A percentile compares a stretch with the other conserved stretches of the same genome.
Evolutionary conservation across 2,329 filamentous ascomycete genomes (phyloP).

Genomic region (Metarhizium anisopliae): DNA sequence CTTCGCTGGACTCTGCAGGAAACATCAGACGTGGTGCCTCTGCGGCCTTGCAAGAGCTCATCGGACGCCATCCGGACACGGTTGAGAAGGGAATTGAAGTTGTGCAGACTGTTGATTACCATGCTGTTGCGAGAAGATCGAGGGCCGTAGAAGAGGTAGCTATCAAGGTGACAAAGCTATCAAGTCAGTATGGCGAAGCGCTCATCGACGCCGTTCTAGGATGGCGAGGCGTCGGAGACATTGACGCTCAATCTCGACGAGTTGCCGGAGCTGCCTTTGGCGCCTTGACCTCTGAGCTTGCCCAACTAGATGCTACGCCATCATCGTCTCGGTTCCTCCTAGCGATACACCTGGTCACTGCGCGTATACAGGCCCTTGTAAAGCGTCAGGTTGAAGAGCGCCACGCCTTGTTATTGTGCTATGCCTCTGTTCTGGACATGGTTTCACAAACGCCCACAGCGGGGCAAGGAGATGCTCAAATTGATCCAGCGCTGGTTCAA

Average conservation of each 20-base stretch:
- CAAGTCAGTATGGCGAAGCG: conserved; percentile 59
- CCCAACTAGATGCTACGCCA: conserved; percentile 12
- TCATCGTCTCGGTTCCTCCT: conserved; percentile 19
- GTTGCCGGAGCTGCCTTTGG: conserved; percentile 65
- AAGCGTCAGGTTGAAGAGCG: conserved; percentile 57
- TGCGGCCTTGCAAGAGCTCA: conserved; percentile 85
- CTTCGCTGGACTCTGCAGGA: conserved; percentile 79
- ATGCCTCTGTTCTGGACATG: conserved; percentile 49
- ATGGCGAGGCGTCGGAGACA: conserved; percentile 83
- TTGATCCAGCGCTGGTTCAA: conserved; percentile 16
- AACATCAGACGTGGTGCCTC: conserved; percentile 92
- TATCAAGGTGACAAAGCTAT: conserved; percentile 56
- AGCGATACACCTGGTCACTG: conserved; percentile 33
- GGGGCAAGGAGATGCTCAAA: conserved; percentile 1
- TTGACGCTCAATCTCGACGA: conserved; percentile 64
- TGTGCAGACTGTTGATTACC: conserved; percentile 88
- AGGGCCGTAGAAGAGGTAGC: conserved; percentile 75
- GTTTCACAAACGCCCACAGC: conserved; percentile 25
- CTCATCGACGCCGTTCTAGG: conserved; percentile 63
- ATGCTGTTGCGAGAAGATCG: conserved; percentile 79
- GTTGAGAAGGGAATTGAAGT: conserved; percentile 74
- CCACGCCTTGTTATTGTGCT: conserved; percentile 55
- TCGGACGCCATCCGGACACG: conserved; percentile 84
- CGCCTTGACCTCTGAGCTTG: conserved; percentile 36
- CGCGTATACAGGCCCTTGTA: conserved; percentile 34